These are phyloP conservation scores for Oxyria digyna DNA, from an alignment of 148 eudicot species.

Conservation along the genomic window DNA sequence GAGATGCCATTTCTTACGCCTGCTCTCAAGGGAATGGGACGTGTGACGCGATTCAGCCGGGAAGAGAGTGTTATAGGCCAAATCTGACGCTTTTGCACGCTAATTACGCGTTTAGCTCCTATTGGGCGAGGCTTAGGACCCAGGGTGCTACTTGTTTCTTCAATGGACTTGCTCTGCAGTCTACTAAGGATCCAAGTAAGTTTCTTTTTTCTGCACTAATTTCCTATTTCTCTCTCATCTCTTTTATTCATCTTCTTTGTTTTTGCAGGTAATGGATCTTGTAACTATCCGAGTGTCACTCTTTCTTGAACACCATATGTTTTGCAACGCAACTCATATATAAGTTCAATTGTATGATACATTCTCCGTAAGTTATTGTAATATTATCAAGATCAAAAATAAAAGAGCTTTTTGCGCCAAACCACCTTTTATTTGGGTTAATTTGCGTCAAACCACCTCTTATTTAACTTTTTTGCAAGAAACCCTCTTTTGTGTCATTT, in stretches of 20 bases:
- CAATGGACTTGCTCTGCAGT: constrained; percentile 54
- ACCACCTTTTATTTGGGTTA: no score
- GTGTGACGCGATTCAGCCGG: constrained; percentile 60
- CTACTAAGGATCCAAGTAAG: constrained; percentile 68
- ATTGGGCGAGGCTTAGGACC: constrained; percentile 54
- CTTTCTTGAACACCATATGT: constrained; percentile 5
- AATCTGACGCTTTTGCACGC: constrained; percentile 47
- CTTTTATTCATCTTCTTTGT: not conserved
- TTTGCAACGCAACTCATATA: no score
- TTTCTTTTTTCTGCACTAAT: not conserved
- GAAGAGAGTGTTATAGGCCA: constrained; percentile 56
- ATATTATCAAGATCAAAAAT: no score
- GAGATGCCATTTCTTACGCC: constrained; percentile 46
- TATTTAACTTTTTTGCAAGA: no score
- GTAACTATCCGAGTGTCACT: constrained; percentile 5
- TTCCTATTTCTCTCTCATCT: no score
- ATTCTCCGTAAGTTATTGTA: no score
- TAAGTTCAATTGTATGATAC: no score
- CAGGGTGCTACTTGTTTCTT: constrained; percentile 70
- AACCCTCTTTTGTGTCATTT: no score
- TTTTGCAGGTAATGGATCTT: constrained; percentile 5
- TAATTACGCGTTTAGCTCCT: constrained; percentile 80
- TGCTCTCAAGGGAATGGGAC: constrained; percentile 89
- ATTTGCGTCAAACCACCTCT: no score
- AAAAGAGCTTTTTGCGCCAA: no score